Evolutionary conservation across 768 basidiomycete species (phyloP).

Genomic region (Boletus bicolor): DNA sequence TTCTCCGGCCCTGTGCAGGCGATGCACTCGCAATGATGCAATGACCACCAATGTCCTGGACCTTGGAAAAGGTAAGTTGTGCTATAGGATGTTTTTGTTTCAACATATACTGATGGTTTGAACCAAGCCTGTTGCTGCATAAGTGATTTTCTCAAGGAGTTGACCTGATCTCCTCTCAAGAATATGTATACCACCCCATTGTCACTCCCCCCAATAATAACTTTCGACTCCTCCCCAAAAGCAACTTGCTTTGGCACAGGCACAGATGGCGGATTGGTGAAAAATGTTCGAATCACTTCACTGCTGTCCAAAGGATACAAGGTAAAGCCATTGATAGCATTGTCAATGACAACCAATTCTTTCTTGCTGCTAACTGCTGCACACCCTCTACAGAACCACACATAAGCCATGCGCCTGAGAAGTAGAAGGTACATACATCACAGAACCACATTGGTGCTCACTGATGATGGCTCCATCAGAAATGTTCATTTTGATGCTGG

Average conservation of each 20-base stretch:
- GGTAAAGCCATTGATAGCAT: slow-evolving; percentile 5
- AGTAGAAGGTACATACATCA: slow-evolving; percentile 1
- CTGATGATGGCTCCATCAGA: background rate
- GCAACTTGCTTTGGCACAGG: slow-evolving; percentile 7
- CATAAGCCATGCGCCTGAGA: too few relatives aligned
- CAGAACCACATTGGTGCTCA: slow-evolving; percentile 1
- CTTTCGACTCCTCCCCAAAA: slow-evolving; percentile 5
- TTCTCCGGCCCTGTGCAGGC: background rate
- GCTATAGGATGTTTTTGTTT: background rate
- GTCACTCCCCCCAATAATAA: slow-evolving; percentile 8
- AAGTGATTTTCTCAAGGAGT: background rate
- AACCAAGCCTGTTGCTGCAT: background rate
- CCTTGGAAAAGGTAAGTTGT: background rate
- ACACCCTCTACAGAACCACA: background rate
- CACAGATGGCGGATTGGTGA: background rate
- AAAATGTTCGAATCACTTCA: background rate
- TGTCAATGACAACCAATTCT: slow-evolving; percentile 2
- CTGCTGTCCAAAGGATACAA: background rate
- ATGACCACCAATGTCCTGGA: background rate
- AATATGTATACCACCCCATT: slow-evolving; percentile 2
- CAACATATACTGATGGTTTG: background rate
- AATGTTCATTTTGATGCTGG: slow-evolving; percentile 7
- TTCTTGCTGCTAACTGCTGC: slow-evolving; percentile 1
- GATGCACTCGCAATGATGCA: slow-evolving; percentile 7
- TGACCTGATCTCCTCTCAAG: background rate